Conservation (phyloP, 2,329 filamentous ascomycete species). For the Microcera coccophila region DNA sequence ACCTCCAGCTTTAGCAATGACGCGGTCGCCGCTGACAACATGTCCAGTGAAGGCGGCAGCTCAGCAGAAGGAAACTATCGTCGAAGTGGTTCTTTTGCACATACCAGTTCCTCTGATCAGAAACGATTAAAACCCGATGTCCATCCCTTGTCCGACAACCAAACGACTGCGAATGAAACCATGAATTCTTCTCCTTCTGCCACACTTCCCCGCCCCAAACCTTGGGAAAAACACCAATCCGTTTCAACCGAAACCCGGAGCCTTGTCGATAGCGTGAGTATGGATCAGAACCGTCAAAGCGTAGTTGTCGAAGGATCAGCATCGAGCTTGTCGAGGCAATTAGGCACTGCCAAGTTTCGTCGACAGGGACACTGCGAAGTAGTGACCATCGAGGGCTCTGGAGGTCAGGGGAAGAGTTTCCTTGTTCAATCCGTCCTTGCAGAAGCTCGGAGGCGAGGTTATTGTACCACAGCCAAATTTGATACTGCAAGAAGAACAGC, state of each 20-base stretch:
- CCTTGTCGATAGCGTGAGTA: conserved; percentile 41
- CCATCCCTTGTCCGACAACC: conserved; percentile 42
- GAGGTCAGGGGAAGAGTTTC: conserved; percentile 62
- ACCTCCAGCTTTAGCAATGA: conserved; percentile 53
- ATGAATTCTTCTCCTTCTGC: conserved; percentile 45
- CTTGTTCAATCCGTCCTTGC: conserved; percentile 60
- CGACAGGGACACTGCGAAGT: conserved; percentile 62
- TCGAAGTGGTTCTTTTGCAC: conserved; percentile 48
- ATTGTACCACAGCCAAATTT: conserved; percentile 64
- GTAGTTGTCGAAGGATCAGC: conserved; percentile 45
- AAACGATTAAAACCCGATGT: conserved; percentile 37
- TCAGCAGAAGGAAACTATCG: conserved; percentile 51
- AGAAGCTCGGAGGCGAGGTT: conserved; percentile 58
- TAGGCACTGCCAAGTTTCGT: conserved; percentile 56
- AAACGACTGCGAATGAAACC: conserved; percentile 43
- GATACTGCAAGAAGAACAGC: conserved; percentile 58
- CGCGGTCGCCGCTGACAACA: conserved; percentile 45
- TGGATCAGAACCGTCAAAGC: conserved; percentile 42
- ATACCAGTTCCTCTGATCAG: conserved; percentile 41
- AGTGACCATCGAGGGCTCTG: conserved; percentile 57
- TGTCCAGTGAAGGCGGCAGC: conserved; percentile 58
- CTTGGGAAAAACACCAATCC: conserved; percentile 52
- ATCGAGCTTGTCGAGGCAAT: conserved; percentile 50
- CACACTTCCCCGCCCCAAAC: conserved; percentile 36
- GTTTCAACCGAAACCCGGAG: conserved; percentile 48